Base-by-base conservation (phyloP, 108 stramenopile species). In the Thalassiosira profunda region DNA sequence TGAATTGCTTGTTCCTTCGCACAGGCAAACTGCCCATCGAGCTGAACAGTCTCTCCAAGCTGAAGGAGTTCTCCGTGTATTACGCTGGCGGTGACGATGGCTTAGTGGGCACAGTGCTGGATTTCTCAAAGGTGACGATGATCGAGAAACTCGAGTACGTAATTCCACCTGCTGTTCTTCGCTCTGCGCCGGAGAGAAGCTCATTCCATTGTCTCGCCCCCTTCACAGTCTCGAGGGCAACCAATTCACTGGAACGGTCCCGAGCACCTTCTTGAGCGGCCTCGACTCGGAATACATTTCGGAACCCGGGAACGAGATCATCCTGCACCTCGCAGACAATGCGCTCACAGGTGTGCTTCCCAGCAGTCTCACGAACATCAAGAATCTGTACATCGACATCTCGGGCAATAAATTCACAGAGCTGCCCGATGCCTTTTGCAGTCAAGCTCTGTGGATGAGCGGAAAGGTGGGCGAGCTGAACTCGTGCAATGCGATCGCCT, bases 401-500 rank as follows among this genome's bases (percentile, higher is more conserved):
- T 43, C 49, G 1, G 77, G 77, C 36, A 79, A 79, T 23, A 46
- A 79, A 48, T 49, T 79, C 51, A 66, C 42, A 40, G 77, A 59
- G 2, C 45, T 80, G 40, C 79, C 79, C 14, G 5, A 42, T 26
- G 45, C 73, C 11, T 80, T 75, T 25, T 80, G 79, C 18, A 30
- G 41, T 17, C 46, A 80, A 43, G 48, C 74, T 1, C 3, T 24
- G 20, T 80, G 79, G 79, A 80, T 80, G 87, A 61, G 56, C 41
- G 91, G 90, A 14, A 59, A 72, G 26, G 82, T 92, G 26, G 75
- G 67, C 14, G 55, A 66, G 8, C 43, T 86, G 26, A 63, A 49
- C 20, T 70, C 77, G 2, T 94, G 93, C 53, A 57, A 90, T 53
- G 88, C 86, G 8, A 86, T 95, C 35, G 62, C 90, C 23, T 95